Evolutionary conservation across 2,329 filamentous ascomycete genomes (phyloP).

Genomic region (Apiospora phragmitis): DNA sequence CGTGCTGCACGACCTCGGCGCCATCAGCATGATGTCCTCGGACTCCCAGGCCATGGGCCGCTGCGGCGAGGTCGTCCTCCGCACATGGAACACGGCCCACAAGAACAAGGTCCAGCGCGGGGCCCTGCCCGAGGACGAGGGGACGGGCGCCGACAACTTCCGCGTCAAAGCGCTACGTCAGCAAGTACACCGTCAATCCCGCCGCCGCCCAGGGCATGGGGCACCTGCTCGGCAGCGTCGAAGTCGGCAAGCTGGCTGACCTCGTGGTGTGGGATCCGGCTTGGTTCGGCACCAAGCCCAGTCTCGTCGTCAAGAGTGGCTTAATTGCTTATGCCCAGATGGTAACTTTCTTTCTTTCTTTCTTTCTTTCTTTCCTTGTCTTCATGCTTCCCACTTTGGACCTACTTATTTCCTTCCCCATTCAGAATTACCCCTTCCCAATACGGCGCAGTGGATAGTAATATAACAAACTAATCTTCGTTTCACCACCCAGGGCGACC

Average conservation of each 20-base stretch:
- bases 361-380: background rate
- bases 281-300: constrained; percentile 86
- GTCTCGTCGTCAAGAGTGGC: constrained; percentile 80
- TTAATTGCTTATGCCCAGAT: constrained; percentile 83
- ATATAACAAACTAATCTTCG: constrained; percentile 3
- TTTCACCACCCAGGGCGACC: constrained; percentile 60
- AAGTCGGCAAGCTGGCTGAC: constrained; percentile 88
- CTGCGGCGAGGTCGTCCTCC: constrained; percentile 87
- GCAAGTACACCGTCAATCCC: constrained; percentile 96
- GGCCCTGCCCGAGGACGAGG: constrained; percentile 72
- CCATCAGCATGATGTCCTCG: constrained; percentile 96
- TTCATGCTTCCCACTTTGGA: constrained; percentile 2
- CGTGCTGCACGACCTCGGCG: constrained; percentile 89
- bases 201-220: constrained; percentile 88
- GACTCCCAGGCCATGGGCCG: constrained; percentile 97
- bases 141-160: constrained; percentile 82
- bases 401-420: background rate
- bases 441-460: too few species aligned
- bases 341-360: constrained; percentile 49
- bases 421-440: too few species aligned
- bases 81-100: constrained; percentile 96
- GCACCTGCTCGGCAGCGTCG: constrained; percentile 82
- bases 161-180: constrained; percentile 91
- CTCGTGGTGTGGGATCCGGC: constrained; percentile 83
- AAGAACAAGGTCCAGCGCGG: constrained; percentile 94